These are phyloP conservation scores for Phytopythium vexans DNA, from an alignment of 352 stramenopile genomes.

Conservation along the genomic window DNA sequence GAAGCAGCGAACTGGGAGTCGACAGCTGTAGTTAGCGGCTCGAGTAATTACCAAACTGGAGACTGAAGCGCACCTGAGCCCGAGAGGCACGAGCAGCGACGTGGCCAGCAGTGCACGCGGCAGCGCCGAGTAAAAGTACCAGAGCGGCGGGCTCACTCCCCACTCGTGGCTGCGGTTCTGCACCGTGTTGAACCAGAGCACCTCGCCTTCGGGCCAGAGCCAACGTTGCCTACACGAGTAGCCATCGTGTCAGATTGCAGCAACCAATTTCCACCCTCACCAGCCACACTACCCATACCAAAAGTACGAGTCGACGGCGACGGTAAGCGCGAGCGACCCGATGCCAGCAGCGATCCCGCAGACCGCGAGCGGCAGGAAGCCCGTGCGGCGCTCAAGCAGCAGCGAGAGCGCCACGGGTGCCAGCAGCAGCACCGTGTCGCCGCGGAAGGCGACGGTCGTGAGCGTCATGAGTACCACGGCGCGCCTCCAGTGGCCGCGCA, in stretches of 20 bases:
- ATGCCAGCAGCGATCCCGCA: constrained; percentile 79
- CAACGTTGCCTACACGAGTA: constrained; percentile 45
- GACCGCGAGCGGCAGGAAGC: constrained; percentile 72
- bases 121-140: constrained; percentile 96
- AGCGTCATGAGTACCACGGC: constrained; percentile 87
- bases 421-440: constrained; percentile 96
- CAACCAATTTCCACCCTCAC: neutral
- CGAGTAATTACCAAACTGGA: neutral
- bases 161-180: constrained; percentile 97
- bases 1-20: constrained; percentile 37
- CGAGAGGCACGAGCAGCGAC: constrained; percentile 78
- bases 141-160: constrained; percentile 94
- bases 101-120: constrained; percentile 87
- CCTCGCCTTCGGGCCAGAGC: constrained; percentile 98
- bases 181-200: constrained; percentile 97
- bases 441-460: constrained; percentile 95
- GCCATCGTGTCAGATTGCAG: neutral
- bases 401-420: constrained; percentile 91
- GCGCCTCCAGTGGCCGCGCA: constrained; percentile 39
- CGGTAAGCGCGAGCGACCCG: constrained; percentile 73
- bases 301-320: constrained; percentile 93
- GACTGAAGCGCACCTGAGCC: constrained; percentile 43
- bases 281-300: constrained; percentile 46
- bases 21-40: constrained; percentile 2
- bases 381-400: constrained; percentile 66